Percentiles rank a stretch among this genome's conserved stretches.
Conservation (phyloP, 148 eudicot species). For the Cornus kousa region DNA sequence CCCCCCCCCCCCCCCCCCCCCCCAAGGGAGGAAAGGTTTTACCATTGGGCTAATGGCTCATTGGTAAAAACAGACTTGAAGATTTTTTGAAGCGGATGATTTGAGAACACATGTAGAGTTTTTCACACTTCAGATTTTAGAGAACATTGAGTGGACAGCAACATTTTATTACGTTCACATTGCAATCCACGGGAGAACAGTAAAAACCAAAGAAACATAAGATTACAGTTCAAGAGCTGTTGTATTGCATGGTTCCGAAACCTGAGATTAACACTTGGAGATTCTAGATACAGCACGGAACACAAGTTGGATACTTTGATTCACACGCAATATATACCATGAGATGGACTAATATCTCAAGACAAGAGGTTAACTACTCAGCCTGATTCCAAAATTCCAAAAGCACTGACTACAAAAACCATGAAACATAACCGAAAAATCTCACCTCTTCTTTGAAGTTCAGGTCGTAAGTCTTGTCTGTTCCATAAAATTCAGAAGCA, state of each 20-base stretch:
- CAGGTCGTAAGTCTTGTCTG: slow-evolving; percentile 86
- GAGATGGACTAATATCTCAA: not conserved
- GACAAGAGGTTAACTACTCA: too few species aligned
- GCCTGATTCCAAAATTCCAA: not conserved
- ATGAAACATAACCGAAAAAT: not conserved
- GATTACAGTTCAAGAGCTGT: not conserved
- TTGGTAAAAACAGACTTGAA: not conserved
- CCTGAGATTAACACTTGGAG: too few species aligned
- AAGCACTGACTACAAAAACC: not conserved
- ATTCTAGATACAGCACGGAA: not conserved
- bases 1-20: too few species aligned
- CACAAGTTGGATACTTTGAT: not conserved
- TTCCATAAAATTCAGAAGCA: slow-evolving; percentile 88
- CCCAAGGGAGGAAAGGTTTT: too few species aligned
- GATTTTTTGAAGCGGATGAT: not conserved
- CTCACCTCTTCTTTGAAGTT: slow-evolving; percentile 97
- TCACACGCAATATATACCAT: not conserved
- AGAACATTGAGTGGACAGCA: not conserved
- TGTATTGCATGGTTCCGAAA: not conserved
- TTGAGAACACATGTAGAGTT: not conserved
- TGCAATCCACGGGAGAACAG: not conserved
- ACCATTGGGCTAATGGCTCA: too few species aligned
- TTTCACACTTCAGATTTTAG: not conserved
- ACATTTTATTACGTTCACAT: not conserved
- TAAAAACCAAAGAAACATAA: not conserved